These are phyloP conservation scores for Ceratobasidium sp. DNA, from an alignment of 1,284 basidiomycete species.

Conservation along the genomic window DNA sequence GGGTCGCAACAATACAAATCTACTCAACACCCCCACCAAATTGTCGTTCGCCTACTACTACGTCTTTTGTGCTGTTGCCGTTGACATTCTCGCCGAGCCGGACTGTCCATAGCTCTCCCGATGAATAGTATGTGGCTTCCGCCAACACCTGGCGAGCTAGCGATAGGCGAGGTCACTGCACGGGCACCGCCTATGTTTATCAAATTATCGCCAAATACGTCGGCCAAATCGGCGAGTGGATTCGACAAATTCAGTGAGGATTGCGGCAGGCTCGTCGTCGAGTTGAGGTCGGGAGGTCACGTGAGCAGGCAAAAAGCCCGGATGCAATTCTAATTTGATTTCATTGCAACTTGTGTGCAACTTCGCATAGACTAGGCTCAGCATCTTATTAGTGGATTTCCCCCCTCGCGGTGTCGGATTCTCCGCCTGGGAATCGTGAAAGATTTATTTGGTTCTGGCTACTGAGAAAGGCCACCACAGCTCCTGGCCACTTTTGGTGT, in stretches of 20 bases:
- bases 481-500: no score
- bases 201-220: constrained; percentile 79
- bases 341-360: no score
- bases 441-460: no score
- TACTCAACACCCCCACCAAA: constrained; percentile 60
- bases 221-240: constrained; percentile 90
- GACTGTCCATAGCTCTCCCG: constrained; percentile 38
- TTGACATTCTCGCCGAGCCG: constrained; percentile 30
- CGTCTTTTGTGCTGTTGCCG: constrained; percentile 41
- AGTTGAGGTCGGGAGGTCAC: constrained; percentile 62
- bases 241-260: constrained; percentile 67
- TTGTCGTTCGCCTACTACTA: constrained; percentile 56
- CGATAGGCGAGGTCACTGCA: constrained; percentile 35
- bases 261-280: no score
- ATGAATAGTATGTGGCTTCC: constrained; percentile 51
- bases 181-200: constrained; percentile 12
- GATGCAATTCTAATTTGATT: no score
- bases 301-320: no score
- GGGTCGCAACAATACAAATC: not conserved
- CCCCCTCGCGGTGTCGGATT: no score
- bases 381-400: no score
- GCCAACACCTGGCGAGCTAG: constrained; percentile 6
- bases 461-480: no score
- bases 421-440: no score
- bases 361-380: no score